phyloP scores from a whole-genome alignment of 352 stramenopile genomes.

The Pythium scleroteichum region DNA sequence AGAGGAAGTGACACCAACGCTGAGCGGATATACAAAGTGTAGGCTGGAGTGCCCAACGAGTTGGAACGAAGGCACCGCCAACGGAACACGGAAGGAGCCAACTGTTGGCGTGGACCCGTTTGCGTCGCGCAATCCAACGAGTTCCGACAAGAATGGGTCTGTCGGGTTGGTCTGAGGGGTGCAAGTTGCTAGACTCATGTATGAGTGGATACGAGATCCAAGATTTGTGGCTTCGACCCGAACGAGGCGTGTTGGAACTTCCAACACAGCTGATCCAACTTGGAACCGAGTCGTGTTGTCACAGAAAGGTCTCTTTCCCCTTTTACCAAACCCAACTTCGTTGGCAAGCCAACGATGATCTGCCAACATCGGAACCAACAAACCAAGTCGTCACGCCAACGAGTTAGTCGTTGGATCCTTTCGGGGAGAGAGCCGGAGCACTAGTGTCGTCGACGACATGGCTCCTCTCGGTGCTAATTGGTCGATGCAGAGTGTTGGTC shows the following conservation, averaged over 20 bases:
- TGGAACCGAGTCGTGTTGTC: not conserved
- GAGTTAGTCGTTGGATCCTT: not conserved
- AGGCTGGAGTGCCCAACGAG: constrained; percentile 6
- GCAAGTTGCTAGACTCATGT: not conserved
- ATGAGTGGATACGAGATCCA: no score
- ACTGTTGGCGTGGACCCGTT: constrained; percentile 1
- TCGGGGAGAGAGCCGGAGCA: not conserved
- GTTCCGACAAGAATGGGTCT: not conserved
- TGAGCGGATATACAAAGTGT: not conserved
- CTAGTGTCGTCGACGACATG: not conserved
- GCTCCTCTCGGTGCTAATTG: constrained; percentile 7
- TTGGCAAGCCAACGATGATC: not conserved
- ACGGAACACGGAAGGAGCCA: not conserved
- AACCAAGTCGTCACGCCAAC: not conserved
- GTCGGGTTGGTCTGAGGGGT: not conserved
- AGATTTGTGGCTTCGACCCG: no score
- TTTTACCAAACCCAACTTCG: no score
- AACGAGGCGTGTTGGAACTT: no score
- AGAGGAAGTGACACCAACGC: not conserved
- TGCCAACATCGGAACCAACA: constrained; percentile 1
- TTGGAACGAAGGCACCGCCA: constrained; percentile 1
- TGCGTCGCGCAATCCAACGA: constrained; percentile 3
- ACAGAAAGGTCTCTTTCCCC: not conserved
- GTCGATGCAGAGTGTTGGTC: not conserved
- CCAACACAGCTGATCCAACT: no score